These are phyloP conservation scores for Pouteria campechiana DNA, from an alignment of 179 eudicot species.

Conservation along the genomic window DNA sequence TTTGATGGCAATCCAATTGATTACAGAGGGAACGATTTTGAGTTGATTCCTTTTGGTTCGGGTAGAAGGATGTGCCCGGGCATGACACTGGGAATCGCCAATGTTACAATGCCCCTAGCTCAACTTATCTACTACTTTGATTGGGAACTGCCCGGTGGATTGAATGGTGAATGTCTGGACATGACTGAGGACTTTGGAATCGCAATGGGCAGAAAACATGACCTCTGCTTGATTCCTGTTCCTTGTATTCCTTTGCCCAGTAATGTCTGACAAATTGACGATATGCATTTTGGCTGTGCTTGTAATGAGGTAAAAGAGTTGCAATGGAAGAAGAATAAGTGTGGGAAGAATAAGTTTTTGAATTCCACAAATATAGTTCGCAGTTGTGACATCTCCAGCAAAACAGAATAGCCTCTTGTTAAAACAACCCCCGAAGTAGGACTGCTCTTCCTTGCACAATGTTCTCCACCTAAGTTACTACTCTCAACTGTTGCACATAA, in stretches of 20 bases:
- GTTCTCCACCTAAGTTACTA: too few species aligned
- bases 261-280: too few species aligned
- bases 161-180: constrained; percentile 6
- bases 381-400: too few species aligned
- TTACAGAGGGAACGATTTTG: constrained; percentile 14
- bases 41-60: constrained; percentile 21
- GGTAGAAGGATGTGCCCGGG: constrained; percentile 31
- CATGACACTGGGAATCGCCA: constrained; percentile 4
- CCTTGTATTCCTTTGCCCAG: not conserved
- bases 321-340: too few species aligned
- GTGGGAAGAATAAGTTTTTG: too few species aligned
- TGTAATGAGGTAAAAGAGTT: too few species aligned
- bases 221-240: not conserved
- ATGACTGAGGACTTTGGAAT: constrained; percentile 6
- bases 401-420: too few species aligned
- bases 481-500: too few species aligned
- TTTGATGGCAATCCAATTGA: constrained; percentile 11
- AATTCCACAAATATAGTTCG: too few species aligned
- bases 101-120: constrained; percentile 7
- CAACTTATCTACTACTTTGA: constrained; percentile 11
- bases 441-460: too few species aligned
- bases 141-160: constrained; percentile 11
- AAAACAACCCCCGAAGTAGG: too few species aligned
- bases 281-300: too few species aligned
- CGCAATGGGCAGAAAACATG: constrained; percentile 2